A percentile compares a stretch with the other conserved stretches of the same genome.
These are phyloP conservation scores for Yamadazyma endophytica DNA, from an alignment of 805 yeast species.

Conservation along the genomic window DNA sequence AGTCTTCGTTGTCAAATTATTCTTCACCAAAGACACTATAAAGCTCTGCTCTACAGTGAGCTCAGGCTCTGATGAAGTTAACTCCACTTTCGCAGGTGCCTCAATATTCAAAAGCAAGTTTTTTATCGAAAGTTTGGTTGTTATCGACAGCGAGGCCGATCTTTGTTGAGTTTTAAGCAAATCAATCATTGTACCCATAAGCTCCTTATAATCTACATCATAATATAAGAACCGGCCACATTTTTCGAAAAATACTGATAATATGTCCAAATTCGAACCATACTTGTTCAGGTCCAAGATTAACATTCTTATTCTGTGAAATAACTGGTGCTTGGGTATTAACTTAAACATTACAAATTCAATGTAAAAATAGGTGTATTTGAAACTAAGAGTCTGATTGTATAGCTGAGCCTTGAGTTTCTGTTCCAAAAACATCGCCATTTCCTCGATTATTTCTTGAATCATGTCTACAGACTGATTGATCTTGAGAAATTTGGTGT, in stretches of 20 bases:
- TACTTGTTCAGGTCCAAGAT: constrained; percentile 51
- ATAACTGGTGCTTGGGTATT: constrained; percentile 64
- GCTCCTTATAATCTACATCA: constrained; percentile 49
- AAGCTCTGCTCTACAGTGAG: constrained; percentile 28
- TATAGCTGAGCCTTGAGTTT: constrained; percentile 57
- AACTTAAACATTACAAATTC: constrained; percentile 76
- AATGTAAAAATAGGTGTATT: constrained; percentile 57
- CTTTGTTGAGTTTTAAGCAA: constrained; percentile 49
- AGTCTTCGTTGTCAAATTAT: constrained; percentile 42
- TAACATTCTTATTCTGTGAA: constrained; percentile 66
- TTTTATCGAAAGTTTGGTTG: constrained; percentile 56
- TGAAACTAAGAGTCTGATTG: constrained; percentile 50
- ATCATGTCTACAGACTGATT: constrained; percentile 46
- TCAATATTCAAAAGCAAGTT: constrained; percentile 51
- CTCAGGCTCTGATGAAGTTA: constrained; percentile 2
- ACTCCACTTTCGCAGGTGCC: constrained; percentile 41
- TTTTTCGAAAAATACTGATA: constrained; percentile 67
- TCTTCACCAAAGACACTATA: constrained; percentile 39
- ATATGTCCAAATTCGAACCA: constrained; percentile 69
- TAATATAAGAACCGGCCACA: constrained; percentile 64
- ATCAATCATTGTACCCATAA: constrained; percentile 62
- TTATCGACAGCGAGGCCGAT: constrained; percentile 46
- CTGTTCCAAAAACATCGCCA: constrained; percentile 52
- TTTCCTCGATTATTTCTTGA: constrained; percentile 47
- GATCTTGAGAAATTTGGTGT: constrained; percentile 67